These are phyloP conservation scores for Sphagnum contortum DNA, from an alignment of 225 moss, liverwort and hornwort species.

Conservation along the genomic window DNA sequence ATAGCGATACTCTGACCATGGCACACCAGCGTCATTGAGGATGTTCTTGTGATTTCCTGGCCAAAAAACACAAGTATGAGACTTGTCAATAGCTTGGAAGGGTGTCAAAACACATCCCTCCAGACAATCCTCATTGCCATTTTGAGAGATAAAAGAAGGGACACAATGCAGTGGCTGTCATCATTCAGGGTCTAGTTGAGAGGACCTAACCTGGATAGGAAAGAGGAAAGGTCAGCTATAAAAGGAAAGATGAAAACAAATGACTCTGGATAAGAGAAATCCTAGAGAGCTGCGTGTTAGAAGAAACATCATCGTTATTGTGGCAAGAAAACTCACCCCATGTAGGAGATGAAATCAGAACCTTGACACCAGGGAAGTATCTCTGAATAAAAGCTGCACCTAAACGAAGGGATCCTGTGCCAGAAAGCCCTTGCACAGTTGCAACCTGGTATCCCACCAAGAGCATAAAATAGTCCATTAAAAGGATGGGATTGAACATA, in stretches of 20 bases:
- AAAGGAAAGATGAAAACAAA: neutral
- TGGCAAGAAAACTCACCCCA: slow-evolving; percentile 47
- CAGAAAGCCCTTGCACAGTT: slow-evolving; percentile 88
- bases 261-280: no score
- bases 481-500: neutral
- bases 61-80: neutral
- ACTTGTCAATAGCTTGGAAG: neutral
- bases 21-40: slow-evolving; percentile 72
- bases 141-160: no score
- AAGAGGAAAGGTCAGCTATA: no score
- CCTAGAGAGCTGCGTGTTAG: neutral
- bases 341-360: slow-evolving; percentile 80
- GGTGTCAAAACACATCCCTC: no score
- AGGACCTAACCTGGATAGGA: no score
- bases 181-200: no score
- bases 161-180: no score
- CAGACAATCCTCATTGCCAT: no score
- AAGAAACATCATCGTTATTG: no score
- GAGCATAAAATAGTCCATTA: neutral
- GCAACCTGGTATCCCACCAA: slow-evolving; percentile 33
- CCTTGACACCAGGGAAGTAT: slow-evolving; percentile 66
- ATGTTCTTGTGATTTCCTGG: slow-evolving; percentile 97
- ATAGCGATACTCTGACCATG: slow-evolving; percentile 91
- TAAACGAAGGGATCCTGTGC: slow-evolving; percentile 79
- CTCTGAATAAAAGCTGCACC: slow-evolving; percentile 89